A percentile compares a stretch with the other conserved stretches of the same genome.
Conservation (phyloP, 805 yeast genomes). For the Tetrapisispora iriomotensis region DNA sequence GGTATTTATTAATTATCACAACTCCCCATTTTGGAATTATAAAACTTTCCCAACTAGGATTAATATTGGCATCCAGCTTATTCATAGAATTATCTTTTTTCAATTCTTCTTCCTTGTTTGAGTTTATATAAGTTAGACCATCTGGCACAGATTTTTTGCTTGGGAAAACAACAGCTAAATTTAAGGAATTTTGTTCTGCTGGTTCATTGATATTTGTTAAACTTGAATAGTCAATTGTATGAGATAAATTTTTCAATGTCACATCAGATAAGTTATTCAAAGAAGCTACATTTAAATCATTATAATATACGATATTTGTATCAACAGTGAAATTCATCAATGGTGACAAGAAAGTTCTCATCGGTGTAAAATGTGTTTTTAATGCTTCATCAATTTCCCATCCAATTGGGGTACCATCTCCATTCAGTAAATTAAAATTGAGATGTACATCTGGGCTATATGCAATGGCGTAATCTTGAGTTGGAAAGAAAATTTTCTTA, state of each 20-base stretch:
- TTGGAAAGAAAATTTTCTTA: constrained; percentile 6
- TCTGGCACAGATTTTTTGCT: constrained; percentile 15
- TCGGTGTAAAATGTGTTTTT: constrained; percentile 42
- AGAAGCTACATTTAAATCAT: constrained; percentile 29
- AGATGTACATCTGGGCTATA: constrained; percentile 58
- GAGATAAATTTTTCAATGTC: constrained; percentile 48
- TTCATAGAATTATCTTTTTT: neutral
- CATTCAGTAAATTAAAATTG: constrained; percentile 65
- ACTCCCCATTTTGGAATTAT: constrained; percentile 84
- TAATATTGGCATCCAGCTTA: neutral
- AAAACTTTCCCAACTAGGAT: constrained; percentile 32
- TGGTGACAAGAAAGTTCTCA: constrained; percentile 41
- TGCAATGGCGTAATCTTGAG: constrained; percentile 23
- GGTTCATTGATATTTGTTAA: constrained; percentile 44
- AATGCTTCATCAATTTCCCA: constrained; percentile 66
- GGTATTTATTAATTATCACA: constrained; percentile 35
- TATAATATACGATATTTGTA: constrained; percentile 62
- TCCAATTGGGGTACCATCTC: constrained; percentile 51
- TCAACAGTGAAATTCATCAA: constrained; percentile 67
- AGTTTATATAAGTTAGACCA: constrained; percentile 35
- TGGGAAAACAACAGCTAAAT: constrained; percentile 46
- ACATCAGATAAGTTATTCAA: constrained; percentile 26
- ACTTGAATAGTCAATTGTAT: constrained; percentile 75
- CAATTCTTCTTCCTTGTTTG: neutral
- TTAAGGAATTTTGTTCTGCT: constrained; percentile 54